These are phyloP conservation scores for Annona cherimola DNA, from an alignment of 164 flowering plant genomes.

Conservation along the genomic window DNA sequence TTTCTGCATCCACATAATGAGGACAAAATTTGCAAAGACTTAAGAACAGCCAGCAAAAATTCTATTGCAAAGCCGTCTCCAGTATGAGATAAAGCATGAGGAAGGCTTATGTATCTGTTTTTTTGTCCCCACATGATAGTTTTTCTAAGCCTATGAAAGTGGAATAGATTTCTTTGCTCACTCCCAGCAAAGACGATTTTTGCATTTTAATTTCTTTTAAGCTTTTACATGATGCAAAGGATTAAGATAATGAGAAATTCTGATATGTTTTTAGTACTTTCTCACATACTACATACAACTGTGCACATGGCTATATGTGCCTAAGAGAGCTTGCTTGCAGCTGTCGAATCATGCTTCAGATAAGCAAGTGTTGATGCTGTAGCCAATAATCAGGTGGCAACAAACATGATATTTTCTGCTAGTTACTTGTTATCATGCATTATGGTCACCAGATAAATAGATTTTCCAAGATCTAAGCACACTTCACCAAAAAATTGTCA, in stretches of 20 bases:
- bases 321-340: neutral
- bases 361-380: neutral
- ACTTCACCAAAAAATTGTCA: too few species aligned
- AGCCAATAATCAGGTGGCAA: neutral
- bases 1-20: neutral
- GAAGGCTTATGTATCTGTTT: neutral
- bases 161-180: neutral
- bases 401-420: neutral
- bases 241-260: neutral
- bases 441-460: too few species aligned
- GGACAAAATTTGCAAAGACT: neutral
- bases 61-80: neutral
- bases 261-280: neutral
- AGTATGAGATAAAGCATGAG: neutral
- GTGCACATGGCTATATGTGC: neutral
- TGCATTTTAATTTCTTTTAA: neutral
- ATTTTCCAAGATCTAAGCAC: too few species aligned
- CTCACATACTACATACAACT: neutral
- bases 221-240: neutral
- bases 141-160: neutral
- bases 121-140: neutral
- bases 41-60: neutral
- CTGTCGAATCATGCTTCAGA: neutral
- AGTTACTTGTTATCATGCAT: too few species aligned
- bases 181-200: neutral